These are phyloP conservation scores for cucumber (Cucumis sativus) DNA, from an alignment of 306 rosid genomes.

Conservation along the genomic window Cucumber_9930_V3 NC_026656.2:12540501-12541000, in stretches of 20 bases:
- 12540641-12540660: conserved; percentile 9
- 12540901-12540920: conserved; percentile 65
- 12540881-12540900: conserved; percentile 43
- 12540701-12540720: not conserved
- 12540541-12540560: not conserved
- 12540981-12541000: conserved; percentile 24
- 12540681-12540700: conserved; percentile 3
- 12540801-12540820: conserved; percentile 24
- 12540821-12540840: conserved; percentile 13
- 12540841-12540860: not conserved
- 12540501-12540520: too few species aligned
- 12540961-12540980: conserved; percentile 57
- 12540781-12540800: not conserved
- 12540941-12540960: conserved; percentile 69
- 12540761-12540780: conserved; percentile 4
- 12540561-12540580: not conserved
- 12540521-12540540: not conserved
- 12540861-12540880: conserved; percentile 16
- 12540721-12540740: not conserved
- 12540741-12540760: not conserved
- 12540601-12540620: not conserved
- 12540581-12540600: not conserved
- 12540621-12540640: conserved; percentile 26
- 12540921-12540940: conserved; percentile 61
- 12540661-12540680: not conserved